phyloP scores from a whole-genome alignment of 139 green algal genomes.

The Eudorina sp. region DNA sequence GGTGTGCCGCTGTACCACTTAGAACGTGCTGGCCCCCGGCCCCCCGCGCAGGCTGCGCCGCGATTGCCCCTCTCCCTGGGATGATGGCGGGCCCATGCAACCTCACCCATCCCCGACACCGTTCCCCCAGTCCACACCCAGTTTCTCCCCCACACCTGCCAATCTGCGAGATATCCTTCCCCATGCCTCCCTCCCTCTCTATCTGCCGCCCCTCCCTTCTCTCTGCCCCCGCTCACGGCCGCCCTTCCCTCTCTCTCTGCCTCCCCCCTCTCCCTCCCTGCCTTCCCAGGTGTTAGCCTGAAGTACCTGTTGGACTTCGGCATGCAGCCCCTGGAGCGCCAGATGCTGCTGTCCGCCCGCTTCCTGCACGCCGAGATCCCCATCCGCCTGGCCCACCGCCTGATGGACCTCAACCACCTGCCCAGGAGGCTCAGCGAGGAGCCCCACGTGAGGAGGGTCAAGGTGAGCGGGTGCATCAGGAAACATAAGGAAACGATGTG shows the following conservation, averaged over 20 bases:
- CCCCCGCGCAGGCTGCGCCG: no score
- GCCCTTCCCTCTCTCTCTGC: neutral
- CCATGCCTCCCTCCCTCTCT: neutral
- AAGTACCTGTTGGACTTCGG: constrained; percentile 94
- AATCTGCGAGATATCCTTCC: no score
- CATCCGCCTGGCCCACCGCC: constrained; percentile 89
- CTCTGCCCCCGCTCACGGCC: constrained; percentile 34
- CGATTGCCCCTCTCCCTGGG: no score
- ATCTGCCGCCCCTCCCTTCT: constrained; percentile 52
- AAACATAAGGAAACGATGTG: no score
- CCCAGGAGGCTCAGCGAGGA: constrained; percentile 85
- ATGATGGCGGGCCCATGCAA: no score
- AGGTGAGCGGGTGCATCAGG: constrained; percentile 10
- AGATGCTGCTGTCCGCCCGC: constrained; percentile 85
- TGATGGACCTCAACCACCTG: constrained; percentile 93
- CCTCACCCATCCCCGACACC: no score
- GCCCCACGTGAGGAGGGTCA: constrained; percentile 72
- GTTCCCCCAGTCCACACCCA: no score
- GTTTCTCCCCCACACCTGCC: no score
- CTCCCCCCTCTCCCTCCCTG: neutral
- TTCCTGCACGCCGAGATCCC: constrained; percentile 80
- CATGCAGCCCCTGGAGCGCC: constrained; percentile 82
- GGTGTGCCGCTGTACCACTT: no score
- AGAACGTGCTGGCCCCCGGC: no score
- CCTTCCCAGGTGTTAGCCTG: constrained; percentile 85